Base-by-base conservation (phyloP, 352 stramenopile genomes). In the Globisporangium carolinianum region DNA sequence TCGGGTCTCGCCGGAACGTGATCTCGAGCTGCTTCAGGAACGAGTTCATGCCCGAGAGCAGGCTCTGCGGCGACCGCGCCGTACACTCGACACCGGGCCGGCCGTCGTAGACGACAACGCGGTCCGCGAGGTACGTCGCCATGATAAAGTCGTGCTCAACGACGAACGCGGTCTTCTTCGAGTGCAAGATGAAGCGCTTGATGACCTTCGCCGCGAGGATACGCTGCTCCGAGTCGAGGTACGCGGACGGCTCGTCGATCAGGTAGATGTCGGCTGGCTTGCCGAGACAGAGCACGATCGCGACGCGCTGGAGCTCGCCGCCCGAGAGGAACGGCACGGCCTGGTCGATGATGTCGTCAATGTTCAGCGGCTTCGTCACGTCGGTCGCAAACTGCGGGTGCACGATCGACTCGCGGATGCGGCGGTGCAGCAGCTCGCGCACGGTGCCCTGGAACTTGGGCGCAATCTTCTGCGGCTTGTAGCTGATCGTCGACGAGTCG, bases 91-190 rank as follows among this genome's bases (percentile, higher is more conserved):
- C 84, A 72, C 96, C 96, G 37, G 97, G 97, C 36, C 90, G 62
- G 58, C 97, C 98, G 55, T 96, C 81, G 73, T 98, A 98, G 4
- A 98, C 94, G 57, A 98, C 91, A 12, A 98, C 95, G 49, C 95
- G 91, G 71, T 98, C 95, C 50, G 94, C 95, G 61, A 99, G 80
- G 79, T 99, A 99, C 35, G 97, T 99, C 48, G 97, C 97, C 97
- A 99, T 99, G 74, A 99, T 99, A 81, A 99, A 99, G 91, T 99
- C 97, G 83, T 99, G 97, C 82, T 99, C 97, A 14, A 99, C 97
- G 41, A 99, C 83, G 73, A 99, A 99, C 7, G 97, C 97, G 32
- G 97, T 99, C 75, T 99, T 99, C 85, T 99, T 99, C 37, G 95
- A 87, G 86, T 99, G 96, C 72, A 99, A 89, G 58, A 99, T 99